phyloP scores from a whole-genome alignment of 1,284 basidiomycete species.

The Rugosomyces carneus region DNA sequence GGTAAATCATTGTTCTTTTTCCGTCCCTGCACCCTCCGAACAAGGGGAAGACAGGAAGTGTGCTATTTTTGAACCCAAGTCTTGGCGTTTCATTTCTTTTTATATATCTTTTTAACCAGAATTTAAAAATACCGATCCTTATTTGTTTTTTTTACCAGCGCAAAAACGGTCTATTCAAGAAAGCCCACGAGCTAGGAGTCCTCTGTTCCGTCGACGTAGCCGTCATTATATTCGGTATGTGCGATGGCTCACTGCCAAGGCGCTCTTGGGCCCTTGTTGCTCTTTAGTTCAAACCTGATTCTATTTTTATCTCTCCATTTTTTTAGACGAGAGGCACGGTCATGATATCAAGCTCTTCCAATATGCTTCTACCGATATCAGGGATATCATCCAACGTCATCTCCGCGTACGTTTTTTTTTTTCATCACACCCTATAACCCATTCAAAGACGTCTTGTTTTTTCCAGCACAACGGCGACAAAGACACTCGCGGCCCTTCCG shows the following conservation, averaged over 20 bases:
- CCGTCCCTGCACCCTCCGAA: no score
- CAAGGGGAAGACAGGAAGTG: no score
- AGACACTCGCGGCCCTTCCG: slow-evolving; percentile 37
- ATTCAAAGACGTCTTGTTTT: no score
- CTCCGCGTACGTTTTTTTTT: slow-evolving; percentile 32
- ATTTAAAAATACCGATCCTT: no score
- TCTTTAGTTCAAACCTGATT: slow-evolving; percentile 8
- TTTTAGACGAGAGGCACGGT: slow-evolving; percentile 40
- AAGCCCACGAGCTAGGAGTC: slow-evolving; percentile 67
- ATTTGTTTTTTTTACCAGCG: slow-evolving; percentile 32
- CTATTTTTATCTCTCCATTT: slow-evolving; percentile 17
- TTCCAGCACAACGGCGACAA: slow-evolving; percentile 45
- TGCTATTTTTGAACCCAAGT: slow-evolving; percentile 21
- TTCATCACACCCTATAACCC: no score
- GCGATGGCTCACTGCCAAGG: slow-evolving; percentile 1
- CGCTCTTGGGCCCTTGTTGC: neutral
- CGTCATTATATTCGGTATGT: slow-evolving; percentile 59
- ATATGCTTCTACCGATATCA: slow-evolving; percentile 49
- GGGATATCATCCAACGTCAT: slow-evolving; percentile 42
- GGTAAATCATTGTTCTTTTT: slow-evolving; percentile 28
- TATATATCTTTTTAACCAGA: slow-evolving; percentile 12
- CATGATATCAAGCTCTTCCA: slow-evolving; percentile 55
- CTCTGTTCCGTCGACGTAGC: slow-evolving; percentile 66
- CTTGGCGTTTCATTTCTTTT: slow-evolving; percentile 20
- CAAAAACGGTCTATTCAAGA: slow-evolving; percentile 70